Evolutionary conservation across 2,329 filamentous ascomycete genomes (phyloP), one percentile per base, ranked within the genome.

Genomic region (Aspergillus alliaceus): DNA sequence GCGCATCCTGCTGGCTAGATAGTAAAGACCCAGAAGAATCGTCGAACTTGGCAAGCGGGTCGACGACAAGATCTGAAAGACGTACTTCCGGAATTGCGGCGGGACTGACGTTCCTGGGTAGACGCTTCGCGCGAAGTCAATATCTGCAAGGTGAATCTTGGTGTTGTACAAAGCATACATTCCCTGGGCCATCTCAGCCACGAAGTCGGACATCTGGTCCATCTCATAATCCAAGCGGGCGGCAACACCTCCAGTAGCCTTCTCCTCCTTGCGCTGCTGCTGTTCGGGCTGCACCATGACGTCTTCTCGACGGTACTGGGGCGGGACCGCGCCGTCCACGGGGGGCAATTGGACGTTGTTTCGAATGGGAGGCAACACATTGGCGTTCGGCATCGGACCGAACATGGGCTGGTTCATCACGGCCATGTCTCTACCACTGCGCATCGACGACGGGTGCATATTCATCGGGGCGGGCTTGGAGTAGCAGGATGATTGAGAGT

Each of bases 141-240:
- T 83, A 81, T 85, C 82, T 81, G 82, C 75, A 70, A 84, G 74
- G 77, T 76, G 79, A 76, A 83, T 79, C 67, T 78, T 78, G 78
- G 80, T 80, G 70, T 74, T 74, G 72, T 81, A 79, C 71, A 82
- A 77, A 72, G 78, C 83, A 83, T 85, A 87, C 84, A 90, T 84
- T 81, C 84, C 83, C 75, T 89, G 82, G 59, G 92, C 87, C 86
- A 93, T 96, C 72, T 96, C 90, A 61, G 91, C 89, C 72, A 96
- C 92, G 76, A 96, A 97, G 73, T 96, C 91, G 62, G 91, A 89
- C 93, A 96, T 97, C 75, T 90, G 82, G 73, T 96, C 91, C 86
- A 96, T 93, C 77, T 96, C 92, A 75, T 97, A 97, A 81, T 96
- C 93, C 77, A 97, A 86, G 78, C 96, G 90, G 69, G 91, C 91